phyloP scores from a whole-genome alignment of 192 early-diverging fungal species.

The Podila minutissima region DNA sequence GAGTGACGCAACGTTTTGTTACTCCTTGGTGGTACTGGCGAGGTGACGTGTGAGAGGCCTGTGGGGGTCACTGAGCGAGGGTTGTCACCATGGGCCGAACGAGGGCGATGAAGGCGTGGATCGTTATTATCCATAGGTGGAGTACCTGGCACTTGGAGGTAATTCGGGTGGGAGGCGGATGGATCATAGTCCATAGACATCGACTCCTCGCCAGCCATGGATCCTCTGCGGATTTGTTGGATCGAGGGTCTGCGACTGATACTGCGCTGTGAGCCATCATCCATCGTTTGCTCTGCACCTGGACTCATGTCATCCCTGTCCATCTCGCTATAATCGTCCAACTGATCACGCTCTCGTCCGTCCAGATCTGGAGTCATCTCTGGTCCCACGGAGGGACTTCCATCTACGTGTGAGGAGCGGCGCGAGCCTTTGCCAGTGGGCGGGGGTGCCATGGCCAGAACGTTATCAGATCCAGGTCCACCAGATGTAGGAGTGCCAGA shows the following conservation, averaged over 20 bases:
- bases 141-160: conserved; percentile 27
- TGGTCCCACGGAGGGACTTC: background rate
- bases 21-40: background rate
- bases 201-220: conserved; percentile 4
- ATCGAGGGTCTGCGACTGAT: conserved; percentile 12
- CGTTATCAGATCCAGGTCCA: conserved; percentile 15
- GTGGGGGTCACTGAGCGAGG: conserved; percentile 10
- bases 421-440: conserved; percentile 7
- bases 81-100: background rate
- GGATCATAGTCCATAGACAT: conserved; percentile 13
- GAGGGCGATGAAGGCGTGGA: conserved; percentile 6
- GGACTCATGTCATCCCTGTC: conserved; percentile 13
- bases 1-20: conserved; percentile 24
- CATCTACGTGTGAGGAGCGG: conserved; percentile 13
- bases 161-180: background rate
- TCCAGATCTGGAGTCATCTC: background rate
- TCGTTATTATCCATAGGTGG: conserved; percentile 16
- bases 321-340: background rate
- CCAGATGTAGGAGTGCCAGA: conserved; percentile 18
- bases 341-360: background rate
- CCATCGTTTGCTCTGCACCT: conserved; percentile 9
- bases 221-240: conserved; percentile 5
- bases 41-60: background rate
- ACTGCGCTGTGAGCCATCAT: background rate
- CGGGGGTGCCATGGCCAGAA: conserved; percentile 29